Evolutionary conservation across 2,329 filamentous ascomycete species (phyloP).

Genomic region (Gnomoniopsis smithogilvyi): DNA sequence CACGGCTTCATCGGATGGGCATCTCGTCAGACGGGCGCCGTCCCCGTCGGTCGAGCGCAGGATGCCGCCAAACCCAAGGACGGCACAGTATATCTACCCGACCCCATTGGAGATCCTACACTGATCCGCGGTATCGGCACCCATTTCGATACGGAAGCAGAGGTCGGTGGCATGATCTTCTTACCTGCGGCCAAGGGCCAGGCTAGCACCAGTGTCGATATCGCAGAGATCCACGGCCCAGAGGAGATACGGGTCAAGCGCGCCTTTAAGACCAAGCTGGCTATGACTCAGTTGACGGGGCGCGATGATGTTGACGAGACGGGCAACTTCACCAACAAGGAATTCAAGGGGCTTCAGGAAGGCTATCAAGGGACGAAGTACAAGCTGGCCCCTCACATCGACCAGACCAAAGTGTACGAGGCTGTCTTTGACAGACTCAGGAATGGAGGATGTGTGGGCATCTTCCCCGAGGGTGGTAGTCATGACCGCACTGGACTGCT

Average conservation of each 20-base stretch:
- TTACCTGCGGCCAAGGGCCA: slow-evolving; percentile 78
- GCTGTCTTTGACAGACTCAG: slow-evolving; percentile 84
- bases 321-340: slow-evolving; percentile 57
- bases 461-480: slow-evolving; percentile 95
- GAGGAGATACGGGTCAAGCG: slow-evolving; percentile 86
- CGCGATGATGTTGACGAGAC: slow-evolving; percentile 68
- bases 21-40: slow-evolving; percentile 79
- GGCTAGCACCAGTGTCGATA: slow-evolving; percentile 76
- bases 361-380: slow-evolving; percentile 76
- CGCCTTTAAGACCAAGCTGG: slow-evolving; percentile 73
- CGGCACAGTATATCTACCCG: slow-evolving; percentile 84
- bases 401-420: slow-evolving; percentile 91
- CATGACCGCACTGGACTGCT: slow-evolving; percentile 91
- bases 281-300: slow-evolving; percentile 78
- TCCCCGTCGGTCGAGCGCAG: slow-evolving; percentile 90
- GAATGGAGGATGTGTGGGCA: slow-evolving; percentile 84
- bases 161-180: slow-evolving; percentile 80
- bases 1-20: slow-evolving; percentile 87
- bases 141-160: slow-evolving; percentile 74
- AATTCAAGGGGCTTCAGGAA: slow-evolving; percentile 50
- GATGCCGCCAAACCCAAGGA: slow-evolving; percentile 77
- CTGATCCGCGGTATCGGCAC: slow-evolving; percentile 76
- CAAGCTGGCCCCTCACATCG: slow-evolving; percentile 87
- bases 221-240: slow-evolving; percentile 74
- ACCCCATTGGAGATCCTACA: slow-evolving; percentile 80